Percentiles rank a stretch among this genome's conserved stretches.
phyloP scores from a whole-genome alignment of 768 basidiomycete species.

The Leucocoprinus sp. region DNA sequence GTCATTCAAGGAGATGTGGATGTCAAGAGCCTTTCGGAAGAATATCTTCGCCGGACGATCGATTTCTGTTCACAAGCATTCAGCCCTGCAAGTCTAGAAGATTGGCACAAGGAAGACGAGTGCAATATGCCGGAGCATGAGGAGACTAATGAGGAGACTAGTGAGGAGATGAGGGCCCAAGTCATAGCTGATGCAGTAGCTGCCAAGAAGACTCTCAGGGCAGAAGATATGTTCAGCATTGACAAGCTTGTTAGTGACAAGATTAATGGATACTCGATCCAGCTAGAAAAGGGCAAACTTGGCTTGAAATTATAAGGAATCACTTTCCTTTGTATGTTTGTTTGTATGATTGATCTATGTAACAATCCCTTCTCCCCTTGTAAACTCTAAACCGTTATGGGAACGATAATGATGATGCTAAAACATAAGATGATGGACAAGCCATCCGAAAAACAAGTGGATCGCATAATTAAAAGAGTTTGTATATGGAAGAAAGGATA shows the following conservation, averaged over 20 bases:
- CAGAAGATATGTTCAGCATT: slow-evolving; percentile 15
- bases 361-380: background rate
- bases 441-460: background rate
- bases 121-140: slow-evolving; percentile 1
- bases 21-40: slow-evolving; percentile 14
- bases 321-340: background rate
- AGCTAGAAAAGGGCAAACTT: slow-evolving; percentile 14
- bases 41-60: slow-evolving; percentile 15
- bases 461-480: background rate
- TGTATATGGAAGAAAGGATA: background rate
- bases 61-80: slow-evolving; percentile 16
- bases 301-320: slow-evolving; percentile 10
- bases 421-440: background rate
- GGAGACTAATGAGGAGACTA: background rate
- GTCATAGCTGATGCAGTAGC: slow-evolving; percentile 9
- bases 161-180: slow-evolving; percentile 1
- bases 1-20: slow-evolving; percentile 23
- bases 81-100: slow-evolving; percentile 12
- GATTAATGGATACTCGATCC: slow-evolving; percentile 13
- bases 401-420: background rate
- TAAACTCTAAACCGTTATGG: background rate
- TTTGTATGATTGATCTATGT: background rate
- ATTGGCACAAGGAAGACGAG: slow-evolving; percentile 10
- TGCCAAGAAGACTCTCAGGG: slow-evolving; percentile 15
- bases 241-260: slow-evolving; percentile 15